Base-by-base conservation (phyloP, 2,329 filamentous ascomycete species). In the Cytospora piceae region DNA sequence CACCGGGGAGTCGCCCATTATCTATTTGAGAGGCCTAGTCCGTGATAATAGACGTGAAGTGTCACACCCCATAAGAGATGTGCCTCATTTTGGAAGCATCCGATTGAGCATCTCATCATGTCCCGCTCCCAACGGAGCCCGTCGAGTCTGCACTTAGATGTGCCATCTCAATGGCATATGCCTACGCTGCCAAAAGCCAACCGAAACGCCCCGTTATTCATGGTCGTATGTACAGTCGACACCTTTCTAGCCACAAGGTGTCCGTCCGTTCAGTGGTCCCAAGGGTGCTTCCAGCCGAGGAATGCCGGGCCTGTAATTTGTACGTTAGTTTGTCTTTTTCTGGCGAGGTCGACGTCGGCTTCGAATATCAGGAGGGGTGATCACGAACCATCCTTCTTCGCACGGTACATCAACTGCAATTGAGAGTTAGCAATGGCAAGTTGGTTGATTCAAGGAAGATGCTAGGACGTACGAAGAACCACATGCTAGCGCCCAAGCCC, bases 211-310 rank as follows among this genome's bases (percentile, higher is more conserved):
- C 29, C 51, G 6, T n/a, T 29, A 20, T 20, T 59, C 17, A 31
- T 51, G 32, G 49, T 31, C 49, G 27, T 29, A 27, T 46, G 32
- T 53, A 63, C 59, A 34, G 32, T 63, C 22, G 46, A 64, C 66
- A 58, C 56, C 54, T 22, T 60, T 49, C 65, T 20, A 3, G 27
- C 54, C 42, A 53, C 31, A 27, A 14, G 49, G 24, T 27, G 9
- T 27, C 37, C n/a, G 22, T 42, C 61, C 22, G 59, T 69, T 66
- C 83, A 97, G 81, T 97, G 93, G 72, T 97, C 94, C 93, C 93
- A 97, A 71, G 93, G 95, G 80, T 98, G 95, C 83, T 93, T 97
- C 90, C 88, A 93, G 77, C 95, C 95, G 73, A 99, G 77, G 70
- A 98, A 82, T 63, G 88, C 94, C 29, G 94, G 85, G 64, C 86